Conservation (phyloP, 2,329 filamentous ascomycete species). For the Pyrenochaeta sp. region DNA sequence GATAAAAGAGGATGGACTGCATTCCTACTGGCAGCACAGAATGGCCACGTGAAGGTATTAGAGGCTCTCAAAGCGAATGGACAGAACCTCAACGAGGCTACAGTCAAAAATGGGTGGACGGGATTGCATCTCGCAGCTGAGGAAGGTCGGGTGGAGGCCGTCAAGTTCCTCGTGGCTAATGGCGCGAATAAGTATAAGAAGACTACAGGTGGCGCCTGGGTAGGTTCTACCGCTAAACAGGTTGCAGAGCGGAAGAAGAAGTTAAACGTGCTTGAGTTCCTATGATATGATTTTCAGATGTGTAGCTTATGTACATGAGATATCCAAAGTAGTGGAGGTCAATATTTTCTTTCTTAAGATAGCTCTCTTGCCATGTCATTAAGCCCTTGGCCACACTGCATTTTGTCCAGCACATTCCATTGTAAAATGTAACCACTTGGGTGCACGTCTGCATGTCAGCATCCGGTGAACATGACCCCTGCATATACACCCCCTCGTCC, state of each 20-base stretch:
- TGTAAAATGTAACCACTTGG: not conserved
- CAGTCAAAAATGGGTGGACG: slow-evolving; percentile 19
- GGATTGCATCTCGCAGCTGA: slow-evolving; percentile 26
- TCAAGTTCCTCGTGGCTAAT: slow-evolving; percentile 17
- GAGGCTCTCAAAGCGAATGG: slow-evolving; percentile 17
- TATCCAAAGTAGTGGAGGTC: not conserved
- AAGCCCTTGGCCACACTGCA: not conserved
- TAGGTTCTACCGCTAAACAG: slow-evolving; percentile 19
- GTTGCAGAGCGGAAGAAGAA: slow-evolving; percentile 18
- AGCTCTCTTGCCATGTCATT: not conserved
- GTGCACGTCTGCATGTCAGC: not conserved
- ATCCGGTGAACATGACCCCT: not conserved
- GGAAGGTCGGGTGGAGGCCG: slow-evolving; percentile 13
- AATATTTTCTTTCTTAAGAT: not conserved
- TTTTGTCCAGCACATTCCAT: not conserved
- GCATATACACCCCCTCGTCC: not conserved
- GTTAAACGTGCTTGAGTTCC: not conserved
- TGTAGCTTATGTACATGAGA: too few species aligned
- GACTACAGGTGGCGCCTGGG: slow-evolving; percentile 12
- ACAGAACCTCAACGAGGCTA: slow-evolving; percentile 24
- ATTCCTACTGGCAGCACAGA: slow-evolving; percentile 20
- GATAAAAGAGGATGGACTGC: slow-evolving; percentile 22
- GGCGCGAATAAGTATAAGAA: slow-evolving; percentile 17
- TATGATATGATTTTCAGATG: not conserved
- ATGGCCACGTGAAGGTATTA: slow-evolving; percentile 19